Evolutionary conservation across 2,329 filamentous ascomycete genomes (phyloP).

Genomic region (Fusarium sp.): DNA sequence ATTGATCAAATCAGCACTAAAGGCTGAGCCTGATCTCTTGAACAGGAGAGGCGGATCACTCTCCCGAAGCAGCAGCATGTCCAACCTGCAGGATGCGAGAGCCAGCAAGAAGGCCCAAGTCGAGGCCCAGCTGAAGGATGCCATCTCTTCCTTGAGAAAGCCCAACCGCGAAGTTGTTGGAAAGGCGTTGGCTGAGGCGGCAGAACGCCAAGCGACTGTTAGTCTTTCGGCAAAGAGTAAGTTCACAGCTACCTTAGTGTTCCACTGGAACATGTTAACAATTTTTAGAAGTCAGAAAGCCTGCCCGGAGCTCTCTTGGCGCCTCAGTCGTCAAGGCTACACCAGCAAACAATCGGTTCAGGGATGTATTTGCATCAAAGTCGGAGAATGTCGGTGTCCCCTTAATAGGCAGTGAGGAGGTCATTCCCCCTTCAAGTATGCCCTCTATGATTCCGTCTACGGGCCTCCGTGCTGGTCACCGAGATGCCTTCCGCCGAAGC

Average conservation of each 20-base stretch:
- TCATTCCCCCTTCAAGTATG: slow-evolving; percentile 52
- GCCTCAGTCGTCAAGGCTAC: slow-evolving; percentile 66
- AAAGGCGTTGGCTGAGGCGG: slow-evolving; percentile 73
- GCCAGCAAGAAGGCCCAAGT: slow-evolving; percentile 73
- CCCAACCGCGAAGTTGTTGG: slow-evolving; percentile 79
- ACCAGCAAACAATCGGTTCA: slow-evolving; percentile 65
- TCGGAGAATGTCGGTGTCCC: slow-evolving; percentile 36
- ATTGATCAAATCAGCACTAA: slow-evolving; percentile 61
- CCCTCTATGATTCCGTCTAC: slow-evolving; percentile 56
- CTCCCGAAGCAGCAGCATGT: slow-evolving; percentile 58
- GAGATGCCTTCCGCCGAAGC: slow-evolving; percentile 45
- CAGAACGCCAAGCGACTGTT: slow-evolving; percentile 67
- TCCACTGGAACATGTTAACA: slow-evolving; percentile 42
- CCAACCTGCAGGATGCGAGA: slow-evolving; percentile 65
- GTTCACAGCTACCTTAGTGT: slow-evolving; percentile 33
- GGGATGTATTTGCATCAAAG: slow-evolving; percentile 56
- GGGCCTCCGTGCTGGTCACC: slow-evolving; percentile 46
- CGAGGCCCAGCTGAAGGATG: slow-evolving; percentile 77
- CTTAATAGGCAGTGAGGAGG: slow-evolving; percentile 41
- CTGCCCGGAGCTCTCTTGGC: slow-evolving; percentile 50
- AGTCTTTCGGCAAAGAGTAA: slow-evolving; percentile 61
- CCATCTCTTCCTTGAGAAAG: slow-evolving; percentile 78
- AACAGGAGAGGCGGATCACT: slow-evolving; percentile 55
- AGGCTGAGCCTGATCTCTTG: slow-evolving; percentile 48
- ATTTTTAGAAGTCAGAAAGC: slow-evolving; percentile 63